A percentile compares a stretch with the other conserved stretches of the same genome.
phyloP scores from a whole-genome alignment of 306 rosid species.

The peach (Prunus persica) region DNA sequence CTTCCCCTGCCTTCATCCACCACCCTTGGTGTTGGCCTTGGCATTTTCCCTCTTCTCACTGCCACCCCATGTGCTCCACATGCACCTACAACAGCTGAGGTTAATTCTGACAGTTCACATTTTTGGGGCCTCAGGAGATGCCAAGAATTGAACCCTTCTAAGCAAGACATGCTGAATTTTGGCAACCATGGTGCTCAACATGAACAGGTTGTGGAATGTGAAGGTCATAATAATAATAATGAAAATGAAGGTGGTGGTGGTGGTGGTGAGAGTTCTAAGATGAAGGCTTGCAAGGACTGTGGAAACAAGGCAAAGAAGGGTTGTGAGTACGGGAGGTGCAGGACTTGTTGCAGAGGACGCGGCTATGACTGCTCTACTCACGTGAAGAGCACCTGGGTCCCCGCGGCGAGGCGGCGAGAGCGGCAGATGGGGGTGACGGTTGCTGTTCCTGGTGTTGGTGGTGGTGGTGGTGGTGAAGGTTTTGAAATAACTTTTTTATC shows the following conservation, averaged over 20 bases:
- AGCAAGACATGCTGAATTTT: conserved; percentile 25
- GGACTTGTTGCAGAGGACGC: conserved; percentile 83
- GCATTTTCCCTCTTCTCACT: conserved; percentile 69
- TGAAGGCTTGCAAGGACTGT: conserved; percentile 65
- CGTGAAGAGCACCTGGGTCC: conserved; percentile 84
- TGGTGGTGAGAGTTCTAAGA: conserved; percentile 34
- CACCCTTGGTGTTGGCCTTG: conserved; percentile 74
- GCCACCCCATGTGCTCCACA: conserved; percentile 55
- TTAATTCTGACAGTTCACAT: conserved; percentile 21
- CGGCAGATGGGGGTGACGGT: conserved; percentile 31
- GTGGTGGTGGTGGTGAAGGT: conserved; percentile 17
- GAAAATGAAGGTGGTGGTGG: neutral
- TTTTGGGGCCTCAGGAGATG: conserved; percentile 51
- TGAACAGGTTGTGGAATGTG: conserved; percentile 20
- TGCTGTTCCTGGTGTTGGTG: conserved; percentile 12
- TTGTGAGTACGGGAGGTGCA: conserved; percentile 57
- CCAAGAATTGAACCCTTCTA: conserved; percentile 34
- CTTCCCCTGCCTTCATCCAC: conserved; percentile 49
- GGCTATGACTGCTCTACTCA: conserved; percentile 69
- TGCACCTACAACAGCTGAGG: neutral
- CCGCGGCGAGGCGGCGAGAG: conserved; percentile 56
- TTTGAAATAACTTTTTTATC: neutral
- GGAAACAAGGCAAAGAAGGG: conserved; percentile 86
- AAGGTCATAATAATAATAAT: neutral
- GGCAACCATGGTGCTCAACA: conserved; percentile 4